Base-by-base conservation (phyloP, 768 basidiomycete genomes). In the Tulasnella sp. region DNA sequence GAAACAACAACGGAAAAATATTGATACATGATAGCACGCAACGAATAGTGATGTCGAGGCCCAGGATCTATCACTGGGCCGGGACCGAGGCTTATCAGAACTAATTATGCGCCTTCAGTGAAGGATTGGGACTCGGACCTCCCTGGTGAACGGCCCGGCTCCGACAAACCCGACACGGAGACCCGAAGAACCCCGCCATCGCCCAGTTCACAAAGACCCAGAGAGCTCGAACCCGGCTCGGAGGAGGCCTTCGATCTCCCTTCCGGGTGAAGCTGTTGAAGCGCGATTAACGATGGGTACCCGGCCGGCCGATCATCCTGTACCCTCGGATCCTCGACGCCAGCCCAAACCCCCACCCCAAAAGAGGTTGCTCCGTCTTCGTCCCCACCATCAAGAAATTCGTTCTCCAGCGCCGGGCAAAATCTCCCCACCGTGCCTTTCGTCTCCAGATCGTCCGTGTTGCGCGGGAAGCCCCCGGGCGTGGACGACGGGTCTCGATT, bases 231-330 rank as follows among this genome's bases (percentile, higher is more conserved):
- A n/a, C 24, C 54, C 6, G 22, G 54, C 24, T 1, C 24, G 22
- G 54, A 54, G 24, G 5, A 96, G 72, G 93, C 90, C n/a, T 93
- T 91, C 11, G 76, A 92, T 88, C 24, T 88, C 89, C 20, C 96
- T 96, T 12, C 96, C 96, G 31, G 97, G 88, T 82, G 93, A 94
- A 40, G 96, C 96, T 11, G 90, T 86, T 96, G 97, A 31, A 97
- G 92, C 83, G 96, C 7, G 54, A n/a, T 24, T 93, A 64, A 54
- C 24, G 50, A 24, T 9, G 54, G 89, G 1, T 96, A 91, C n/a
- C 89, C 89, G 37, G n/a, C n/a, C 79, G 92, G 92, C 42, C 87
- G 86, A 76, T 88, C 77, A 18, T 42, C 18, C 28, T n/a, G 24
- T 46, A 4, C 58, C 64, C 18, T 1, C 2, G 34, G 4, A 5